Evolutionary conservation across 352 stramenopile species (phyloP).

Genomic region (Pythium utonaiense): DNA sequence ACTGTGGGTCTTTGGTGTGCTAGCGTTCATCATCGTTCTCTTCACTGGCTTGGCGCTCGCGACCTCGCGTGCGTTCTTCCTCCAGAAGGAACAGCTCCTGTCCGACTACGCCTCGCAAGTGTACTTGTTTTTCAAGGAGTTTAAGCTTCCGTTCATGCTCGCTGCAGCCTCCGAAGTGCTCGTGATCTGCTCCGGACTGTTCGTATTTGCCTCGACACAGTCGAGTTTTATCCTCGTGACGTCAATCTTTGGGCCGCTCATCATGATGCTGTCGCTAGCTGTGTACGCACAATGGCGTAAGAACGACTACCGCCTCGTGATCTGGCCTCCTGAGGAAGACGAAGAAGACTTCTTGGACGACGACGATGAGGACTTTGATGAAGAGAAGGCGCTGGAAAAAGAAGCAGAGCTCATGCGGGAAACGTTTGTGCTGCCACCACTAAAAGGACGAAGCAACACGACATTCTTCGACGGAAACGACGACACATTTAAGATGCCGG

Average conservation of each 20-base stretch:
- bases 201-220: constrained; percentile 73
- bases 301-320: constrained; percentile 82
- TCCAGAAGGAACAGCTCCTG: constrained; percentile 73
- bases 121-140: constrained; percentile 61
- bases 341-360: constrained; percentile 79
- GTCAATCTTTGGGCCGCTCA: constrained; percentile 69
- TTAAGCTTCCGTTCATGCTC: constrained; percentile 76
- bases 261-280: constrained; percentile 71
- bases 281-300: constrained; percentile 76
- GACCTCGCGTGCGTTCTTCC: constrained; percentile 76
- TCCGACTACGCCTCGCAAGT: constrained; percentile 73
- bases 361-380: constrained; percentile 63
- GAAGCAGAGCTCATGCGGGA: constrained; percentile 72
- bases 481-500: constrained; percentile 79
- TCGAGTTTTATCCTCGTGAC: constrained; percentile 79
- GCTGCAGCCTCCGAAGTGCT: constrained; percentile 73
- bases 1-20: constrained; percentile 83
- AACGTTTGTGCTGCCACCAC: constrained; percentile 72
- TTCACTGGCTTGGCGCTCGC: constrained; percentile 70
- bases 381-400: constrained; percentile 64
- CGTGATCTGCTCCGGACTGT: constrained; percentile 77
- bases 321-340: constrained; percentile 78
- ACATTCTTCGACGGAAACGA: constrained; percentile 52
- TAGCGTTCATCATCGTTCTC: constrained; percentile 79
- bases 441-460: constrained; percentile 58